Conservation (phyloP, 2,329 filamentous ascomycete species). For the Fusarium virguliforme region DNA sequence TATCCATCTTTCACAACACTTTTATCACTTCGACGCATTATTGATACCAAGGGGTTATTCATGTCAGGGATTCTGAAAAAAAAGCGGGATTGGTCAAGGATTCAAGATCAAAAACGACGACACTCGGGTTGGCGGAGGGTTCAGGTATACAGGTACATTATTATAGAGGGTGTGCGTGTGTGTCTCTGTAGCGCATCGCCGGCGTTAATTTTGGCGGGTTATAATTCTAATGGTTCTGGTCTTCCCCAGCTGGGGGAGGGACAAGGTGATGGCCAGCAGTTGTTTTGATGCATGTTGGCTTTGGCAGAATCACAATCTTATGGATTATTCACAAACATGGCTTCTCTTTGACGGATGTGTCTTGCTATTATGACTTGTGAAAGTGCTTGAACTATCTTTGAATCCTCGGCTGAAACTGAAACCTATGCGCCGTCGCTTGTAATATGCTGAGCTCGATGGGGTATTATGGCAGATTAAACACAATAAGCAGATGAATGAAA, state of each 20-base stretch:
- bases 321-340: conserved; percentile 11
- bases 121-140: conserved; percentile 28
- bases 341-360: not conserved
- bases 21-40: conserved; percentile 30
- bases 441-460: conserved; percentile 28
- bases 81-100: conserved; percentile 29
- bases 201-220: conserved; percentile 34
- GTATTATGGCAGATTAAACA: conserved; percentile 9
- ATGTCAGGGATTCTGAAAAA: conserved; percentile 37
- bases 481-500: conserved; percentile 31
- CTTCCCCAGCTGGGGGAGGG: conserved; percentile 1
- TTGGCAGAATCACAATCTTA: conserved; percentile 19
- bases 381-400: conserved; percentile 22
- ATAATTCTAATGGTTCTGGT: conserved; percentile 26
- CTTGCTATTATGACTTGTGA: conserved; percentile 21
- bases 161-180: conserved; percentile 31
- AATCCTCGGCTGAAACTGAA: conserved; percentile 20
- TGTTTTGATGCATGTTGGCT: conserved; percentile 17
- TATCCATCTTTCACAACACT: conserved; percentile 30
- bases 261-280: conserved; percentile 6
- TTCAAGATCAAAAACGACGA: conserved; percentile 33
- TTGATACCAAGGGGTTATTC: conserved; percentile 51
- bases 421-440: conserved; percentile 41
- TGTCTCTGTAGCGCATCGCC: conserved; percentile 21
- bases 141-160: conserved; percentile 35